Percentiles rank a stretch among this genome's conserved stretches.
Evolutionary conservation across 2,329 filamentous ascomycete genomes (phyloP).

Genomic region (Scedosporium minutisporum): DNA sequence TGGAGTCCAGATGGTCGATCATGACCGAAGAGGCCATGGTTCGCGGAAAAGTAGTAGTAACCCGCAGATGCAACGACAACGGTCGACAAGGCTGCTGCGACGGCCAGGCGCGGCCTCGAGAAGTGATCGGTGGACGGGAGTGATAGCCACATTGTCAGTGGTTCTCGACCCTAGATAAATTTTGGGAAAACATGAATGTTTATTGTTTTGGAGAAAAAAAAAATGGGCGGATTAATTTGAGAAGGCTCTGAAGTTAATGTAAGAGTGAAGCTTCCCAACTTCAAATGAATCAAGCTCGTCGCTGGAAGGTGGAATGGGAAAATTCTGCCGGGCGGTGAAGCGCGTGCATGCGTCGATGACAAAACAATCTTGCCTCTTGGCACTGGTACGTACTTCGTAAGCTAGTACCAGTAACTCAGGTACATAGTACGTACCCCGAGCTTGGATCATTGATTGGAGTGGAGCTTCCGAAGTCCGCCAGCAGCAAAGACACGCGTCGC

Average conservation of each 20-base stretch:
- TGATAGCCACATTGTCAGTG: slow-evolving; percentile 32
- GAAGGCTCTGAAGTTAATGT: not conserved
- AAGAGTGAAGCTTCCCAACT: not conserved
- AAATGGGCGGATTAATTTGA: not conserved
- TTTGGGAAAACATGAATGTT: slow-evolving; percentile 12
- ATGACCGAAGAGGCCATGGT: slow-evolving; percentile 13
- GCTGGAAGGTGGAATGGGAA: not conserved
- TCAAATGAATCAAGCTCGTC: not conserved
- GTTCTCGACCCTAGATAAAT: slow-evolving; percentile 21
- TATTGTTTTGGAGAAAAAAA: not conserved
- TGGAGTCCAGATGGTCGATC: slow-evolving; percentile 32
- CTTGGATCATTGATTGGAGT: too few species aligned
- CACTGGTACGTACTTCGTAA: not conserved
- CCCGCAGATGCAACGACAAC: slow-evolving; percentile 46
- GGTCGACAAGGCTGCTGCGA: slow-evolving; percentile 42
- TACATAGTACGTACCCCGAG: too few species aligned
- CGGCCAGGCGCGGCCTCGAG: slow-evolving; percentile 42
- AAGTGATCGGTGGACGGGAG: slow-evolving; percentile 43
- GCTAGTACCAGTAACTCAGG: too few species aligned
- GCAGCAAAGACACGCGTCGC: too few species aligned
- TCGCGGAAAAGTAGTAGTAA: slow-evolving; percentile 42
- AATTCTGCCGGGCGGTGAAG: slow-evolving; percentile 12
- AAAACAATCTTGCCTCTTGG: not conserved
- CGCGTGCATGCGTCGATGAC: not conserved
- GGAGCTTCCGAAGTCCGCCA: too few species aligned